Conservation (phyloP, 805 yeast species). For the Kodamaea kaohsiungensis region DNA sequence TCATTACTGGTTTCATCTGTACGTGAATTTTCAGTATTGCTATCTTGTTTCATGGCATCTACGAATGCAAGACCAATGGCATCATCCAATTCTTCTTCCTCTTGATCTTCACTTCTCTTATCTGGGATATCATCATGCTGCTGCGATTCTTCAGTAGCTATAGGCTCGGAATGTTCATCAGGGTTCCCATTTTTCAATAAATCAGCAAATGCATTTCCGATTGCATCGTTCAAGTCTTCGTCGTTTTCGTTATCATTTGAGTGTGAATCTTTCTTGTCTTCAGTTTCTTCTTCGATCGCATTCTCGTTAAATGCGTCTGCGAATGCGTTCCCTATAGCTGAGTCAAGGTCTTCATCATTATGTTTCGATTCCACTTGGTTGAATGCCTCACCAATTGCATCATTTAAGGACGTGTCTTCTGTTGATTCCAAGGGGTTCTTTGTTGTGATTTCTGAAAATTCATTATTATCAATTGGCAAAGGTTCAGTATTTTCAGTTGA, state of each 20-base stretch:
- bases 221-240: conserved; percentile 15
- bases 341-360: conserved; percentile 13
- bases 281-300: neutral
- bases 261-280: neutral
- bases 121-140: no score
- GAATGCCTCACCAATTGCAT: conserved; percentile 35
- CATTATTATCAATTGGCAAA: no score
- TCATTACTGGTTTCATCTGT: neutral
- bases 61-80: conserved; percentile 22
- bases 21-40: neutral
- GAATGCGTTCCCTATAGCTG: conserved; percentile 8
- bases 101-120: neutral
- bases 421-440: neutral
- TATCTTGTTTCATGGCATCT: conserved; percentile 1
- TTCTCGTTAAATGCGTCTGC: neutral
- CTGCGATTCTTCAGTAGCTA: neutral
- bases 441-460: neutral
- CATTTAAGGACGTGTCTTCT: conserved; percentile 14
- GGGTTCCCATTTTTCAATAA: neutral
- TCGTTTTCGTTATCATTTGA: conserved; percentile 6
- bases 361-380: neutral
- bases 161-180: neutral
- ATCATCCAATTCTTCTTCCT: conserved; percentile 4
- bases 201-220: conserved; percentile 11
- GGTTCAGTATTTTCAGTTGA: neutral